These are phyloP conservation scores for Trichophyton rubrum DNA, from an alignment of 2,329 filamentous ascomycete species.

Conservation along the genomic window DNA sequence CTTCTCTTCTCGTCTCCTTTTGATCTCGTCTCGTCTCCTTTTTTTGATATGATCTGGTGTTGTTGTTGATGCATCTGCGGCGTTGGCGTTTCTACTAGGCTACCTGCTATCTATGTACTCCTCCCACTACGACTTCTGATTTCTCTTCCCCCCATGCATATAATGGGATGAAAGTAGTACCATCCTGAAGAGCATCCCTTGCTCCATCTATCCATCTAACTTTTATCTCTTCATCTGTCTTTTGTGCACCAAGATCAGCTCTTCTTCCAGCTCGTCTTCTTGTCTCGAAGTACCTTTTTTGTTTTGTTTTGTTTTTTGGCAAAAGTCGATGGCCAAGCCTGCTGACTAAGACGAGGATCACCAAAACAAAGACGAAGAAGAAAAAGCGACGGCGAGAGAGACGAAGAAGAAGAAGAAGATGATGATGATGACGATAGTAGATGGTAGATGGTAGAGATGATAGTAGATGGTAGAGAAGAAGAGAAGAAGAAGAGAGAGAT, in stretches of 20 bases:
- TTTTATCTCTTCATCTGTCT: not conserved
- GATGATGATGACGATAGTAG: not conserved
- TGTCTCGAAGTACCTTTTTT: not conserved
- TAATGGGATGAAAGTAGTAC: not conserved
- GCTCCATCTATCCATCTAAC: not conserved
- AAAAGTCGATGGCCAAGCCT: no score
- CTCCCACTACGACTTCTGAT: not conserved
- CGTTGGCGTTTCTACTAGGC: not conserved
- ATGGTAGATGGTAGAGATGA: no score
- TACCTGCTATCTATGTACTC: not conserved
- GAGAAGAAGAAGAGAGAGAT: no score
- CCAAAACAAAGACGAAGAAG: not conserved
- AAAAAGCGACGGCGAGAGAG: not conserved
- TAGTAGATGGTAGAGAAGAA: no score
- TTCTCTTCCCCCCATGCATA: not conserved
- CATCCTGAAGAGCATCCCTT: not conserved
- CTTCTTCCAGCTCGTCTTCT: not conserved
- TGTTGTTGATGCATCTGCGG: not conserved
- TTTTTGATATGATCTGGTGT: not conserved
- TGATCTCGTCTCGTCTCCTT: no score
- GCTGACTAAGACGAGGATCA: not conserved
- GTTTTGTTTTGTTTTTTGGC: no score
- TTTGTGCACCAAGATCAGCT: not conserved
- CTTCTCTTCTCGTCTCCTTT: not conserved
- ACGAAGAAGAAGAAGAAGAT: not conserved